These are phyloP conservation scores for Erigeron canadensis DNA, from an alignment of 129 eudicot genomes.

Conservation along the genomic window DNA sequence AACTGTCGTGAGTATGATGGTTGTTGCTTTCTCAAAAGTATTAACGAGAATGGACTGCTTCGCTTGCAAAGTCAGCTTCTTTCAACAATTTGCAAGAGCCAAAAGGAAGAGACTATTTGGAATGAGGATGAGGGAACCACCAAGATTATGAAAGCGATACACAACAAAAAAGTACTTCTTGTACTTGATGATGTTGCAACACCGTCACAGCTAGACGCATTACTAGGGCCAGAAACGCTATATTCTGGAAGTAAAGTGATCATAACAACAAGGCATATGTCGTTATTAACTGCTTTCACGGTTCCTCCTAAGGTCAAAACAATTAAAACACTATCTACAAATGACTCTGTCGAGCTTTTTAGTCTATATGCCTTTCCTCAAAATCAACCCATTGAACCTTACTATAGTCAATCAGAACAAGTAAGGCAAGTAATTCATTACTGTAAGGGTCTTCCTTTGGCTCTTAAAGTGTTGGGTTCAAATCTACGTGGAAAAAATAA, in stretches of 20 bases:
- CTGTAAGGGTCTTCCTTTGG: too few species aligned
- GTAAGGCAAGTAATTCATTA: too few species aligned
- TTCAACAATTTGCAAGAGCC: not conserved
- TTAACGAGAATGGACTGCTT: not conserved
- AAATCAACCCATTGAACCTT: too few species aligned
- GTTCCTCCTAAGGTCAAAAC: conserved; percentile 4
- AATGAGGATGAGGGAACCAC: conserved; percentile 21
- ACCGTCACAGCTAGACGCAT: conserved; percentile 12
- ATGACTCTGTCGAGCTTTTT: not conserved
- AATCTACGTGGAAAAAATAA: too few species aligned
- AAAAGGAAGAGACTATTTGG: conserved; percentile 10
- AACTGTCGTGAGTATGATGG: not conserved
- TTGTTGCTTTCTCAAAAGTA: conserved; percentile 7
- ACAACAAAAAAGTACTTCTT: conserved; percentile 14
- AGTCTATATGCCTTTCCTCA: too few species aligned
- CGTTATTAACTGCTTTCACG: conserved; percentile 10
- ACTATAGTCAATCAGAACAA: too few species aligned
- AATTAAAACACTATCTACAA: not conserved
- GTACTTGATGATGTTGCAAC: conserved; percentile 26
- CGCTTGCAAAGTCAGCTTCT: conserved; percentile 12
- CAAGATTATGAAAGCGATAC: not conserved
- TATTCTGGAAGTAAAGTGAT: conserved; percentile 29
- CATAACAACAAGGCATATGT: conserved; percentile 21
- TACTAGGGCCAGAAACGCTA: conserved; percentile 2
- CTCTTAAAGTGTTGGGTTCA: too few species aligned